phyloP scores from a whole-genome alignment of 2,329 filamentous ascomycete species.

The Trichoderma sp. region DNA sequence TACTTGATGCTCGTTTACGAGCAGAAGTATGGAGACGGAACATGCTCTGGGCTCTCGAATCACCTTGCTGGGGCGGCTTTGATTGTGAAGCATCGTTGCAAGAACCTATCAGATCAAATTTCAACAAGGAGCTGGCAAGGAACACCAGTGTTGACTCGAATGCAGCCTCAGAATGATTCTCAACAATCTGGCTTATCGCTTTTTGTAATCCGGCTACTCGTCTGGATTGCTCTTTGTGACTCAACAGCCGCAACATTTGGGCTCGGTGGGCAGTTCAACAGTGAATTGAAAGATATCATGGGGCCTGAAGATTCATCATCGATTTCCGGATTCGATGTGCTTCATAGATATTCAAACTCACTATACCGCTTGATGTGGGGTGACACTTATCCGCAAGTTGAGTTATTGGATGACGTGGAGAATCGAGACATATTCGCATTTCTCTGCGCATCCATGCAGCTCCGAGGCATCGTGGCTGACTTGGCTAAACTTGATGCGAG shows the following conservation, averaged over 20 bases:
- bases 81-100: conserved; percentile 30
- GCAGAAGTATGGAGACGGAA: conserved; percentile 37
- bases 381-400: conserved; percentile 32
- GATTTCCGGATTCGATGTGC: conserved; percentile 26
- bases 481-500: conserved; percentile 27
- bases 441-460: conserved; percentile 30
- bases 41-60: conserved; percentile 30
- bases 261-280: conserved; percentile 33
- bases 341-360: conserved; percentile 34
- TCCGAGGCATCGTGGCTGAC: conserved; percentile 34
- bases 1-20: conserved; percentile 39
- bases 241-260: conserved; percentile 31
- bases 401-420: conserved; percentile 36
- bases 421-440: conserved; percentile 34
- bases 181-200: conserved; percentile 26
- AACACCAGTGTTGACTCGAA: conserved; percentile 6
- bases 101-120: conserved; percentile 16
- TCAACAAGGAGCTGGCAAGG: conserved; percentile 2
- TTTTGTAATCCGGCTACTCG: conserved; percentile 33
- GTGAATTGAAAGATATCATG: conserved; percentile 24
- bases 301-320: conserved; percentile 6
- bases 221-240: conserved; percentile 34
- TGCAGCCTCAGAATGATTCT: not conserved
- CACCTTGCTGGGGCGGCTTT: conserved; percentile 34
- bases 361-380: conserved; percentile 35